Conservation (phyloP, 306 rosid genomes). For the Castanospermum australe region DNA sequence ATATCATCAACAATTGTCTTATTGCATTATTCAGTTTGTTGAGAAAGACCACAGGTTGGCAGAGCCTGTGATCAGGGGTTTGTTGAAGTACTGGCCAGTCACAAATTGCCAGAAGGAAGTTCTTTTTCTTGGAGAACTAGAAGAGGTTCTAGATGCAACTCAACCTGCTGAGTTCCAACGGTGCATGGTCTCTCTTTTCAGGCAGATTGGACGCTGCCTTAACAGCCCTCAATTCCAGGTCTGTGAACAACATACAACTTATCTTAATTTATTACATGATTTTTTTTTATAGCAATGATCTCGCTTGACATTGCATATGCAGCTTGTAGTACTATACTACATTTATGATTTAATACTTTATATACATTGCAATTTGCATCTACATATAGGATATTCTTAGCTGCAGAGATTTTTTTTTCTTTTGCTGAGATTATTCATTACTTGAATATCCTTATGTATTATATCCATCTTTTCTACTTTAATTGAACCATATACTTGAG, state of each 20-base stretch:
- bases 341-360: background rate
- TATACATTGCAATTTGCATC: background rate
- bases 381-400: conserved; percentile 14
- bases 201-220: conserved; percentile 68
- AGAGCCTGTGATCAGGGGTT: conserved; percentile 60
- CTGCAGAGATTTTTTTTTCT: background rate
- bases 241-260: background rate
- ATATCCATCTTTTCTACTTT: background rate
- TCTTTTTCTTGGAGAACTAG: conserved; percentile 67
- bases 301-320: background rate
- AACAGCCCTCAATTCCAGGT: conserved; percentile 83
- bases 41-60: conserved; percentile 69
- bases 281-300: background rate
- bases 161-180: conserved; percentile 46
- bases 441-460: background rate
- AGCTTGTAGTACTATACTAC: background rate
- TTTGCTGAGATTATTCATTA: conserved; percentile 10
- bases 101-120: conserved; percentile 76
- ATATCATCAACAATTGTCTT: conserved; percentile 59
- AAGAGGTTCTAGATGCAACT: conserved; percentile 60
- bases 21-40: conserved; percentile 69
- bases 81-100: conserved; percentile 76
- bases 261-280: background rate
- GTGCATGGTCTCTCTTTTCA: conserved; percentile 55
- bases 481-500: background rate